Evolutionary conservation across 2,329 filamentous ascomycete genomes (phyloP).

Genomic region (Fusarium sp.): DNA sequence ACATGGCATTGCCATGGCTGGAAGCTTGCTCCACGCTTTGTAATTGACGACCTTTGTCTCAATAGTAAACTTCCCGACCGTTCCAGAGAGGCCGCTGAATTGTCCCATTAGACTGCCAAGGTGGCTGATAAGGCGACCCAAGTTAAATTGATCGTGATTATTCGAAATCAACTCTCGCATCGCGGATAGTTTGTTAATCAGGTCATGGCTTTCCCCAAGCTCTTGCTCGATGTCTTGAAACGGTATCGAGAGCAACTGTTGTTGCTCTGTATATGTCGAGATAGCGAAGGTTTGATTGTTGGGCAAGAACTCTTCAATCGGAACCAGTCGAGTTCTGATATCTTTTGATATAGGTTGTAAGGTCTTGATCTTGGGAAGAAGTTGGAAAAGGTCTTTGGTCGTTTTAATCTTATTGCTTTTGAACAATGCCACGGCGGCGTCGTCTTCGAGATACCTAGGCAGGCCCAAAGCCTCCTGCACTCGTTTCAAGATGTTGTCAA

Average conservation of each 20-base stretch:
- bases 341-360: fast-evolving
- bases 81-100: neutral
- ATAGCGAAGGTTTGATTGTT: too few relatives aligned
- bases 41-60: neutral
- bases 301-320: too few relatives aligned
- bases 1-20: neutral
- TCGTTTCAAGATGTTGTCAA: neutral
- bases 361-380: neutral
- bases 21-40: neutral
- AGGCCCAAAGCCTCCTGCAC: neutral
- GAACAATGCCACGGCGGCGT: neutral
- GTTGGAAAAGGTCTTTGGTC: neutral
- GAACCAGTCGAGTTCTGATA: neutral
- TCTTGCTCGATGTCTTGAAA: too few relatives aligned
- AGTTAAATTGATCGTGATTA: too few relatives aligned
- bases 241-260: too few relatives aligned
- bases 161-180: too few relatives aligned
- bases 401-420: neutral
- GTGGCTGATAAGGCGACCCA: too few relatives aligned
- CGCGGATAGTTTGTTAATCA: too few relatives aligned
- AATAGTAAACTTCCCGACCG: neutral
- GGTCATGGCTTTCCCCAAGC: too few relatives aligned
- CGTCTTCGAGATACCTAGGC: too few relatives aligned
- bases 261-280: too few relatives aligned
- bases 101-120: neutral